Evolutionary conservation across 371 early-diverging fungal genomes (phyloP).

Genomic region (Apophysomyces trapeziformis): DNA sequence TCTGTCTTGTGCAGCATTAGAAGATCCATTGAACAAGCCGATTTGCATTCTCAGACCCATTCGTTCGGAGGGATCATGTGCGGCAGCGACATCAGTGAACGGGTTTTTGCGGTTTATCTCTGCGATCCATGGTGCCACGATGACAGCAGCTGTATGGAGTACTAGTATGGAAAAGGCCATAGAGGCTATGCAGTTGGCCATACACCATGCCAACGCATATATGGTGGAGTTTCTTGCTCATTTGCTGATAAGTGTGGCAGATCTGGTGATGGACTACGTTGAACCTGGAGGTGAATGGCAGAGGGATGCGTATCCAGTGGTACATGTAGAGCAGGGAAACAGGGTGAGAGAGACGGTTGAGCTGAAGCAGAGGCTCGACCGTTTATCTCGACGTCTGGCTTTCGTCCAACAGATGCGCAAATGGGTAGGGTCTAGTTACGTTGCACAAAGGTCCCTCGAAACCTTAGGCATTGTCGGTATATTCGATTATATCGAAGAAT

Average conservation of each 20-base stretch:
- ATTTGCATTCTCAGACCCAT: constrained; percentile 12
- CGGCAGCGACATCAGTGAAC: background rate
- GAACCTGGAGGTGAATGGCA: background rate
- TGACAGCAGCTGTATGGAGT: background rate
- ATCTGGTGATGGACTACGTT: constrained; percentile 12
- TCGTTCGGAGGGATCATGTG: background rate
- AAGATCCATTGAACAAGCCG: background rate
- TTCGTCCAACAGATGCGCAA: background rate
- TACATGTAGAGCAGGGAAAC: background rate
- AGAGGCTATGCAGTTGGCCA: background rate
- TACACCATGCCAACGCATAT: constrained; percentile 6
- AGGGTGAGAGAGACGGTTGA: background rate
- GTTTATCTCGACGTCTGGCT: constrained; percentile 2
- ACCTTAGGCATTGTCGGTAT: background rate
- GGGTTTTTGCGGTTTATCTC: background rate
- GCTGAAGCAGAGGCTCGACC: background rate
- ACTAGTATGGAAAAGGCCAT: background rate
- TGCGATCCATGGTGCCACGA: background rate
- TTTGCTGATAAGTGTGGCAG: constrained; percentile 11
- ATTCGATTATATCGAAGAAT: background rate
- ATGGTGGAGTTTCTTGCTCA: constrained; percentile 18
- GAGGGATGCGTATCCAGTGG: background rate
- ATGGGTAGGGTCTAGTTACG: background rate
- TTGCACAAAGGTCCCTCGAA: background rate
- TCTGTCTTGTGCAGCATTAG: constrained; percentile 3